Evolutionary conservation across 106 monocot genomes (phyloP).

Genomic region (Dioscorea alata): DNA sequence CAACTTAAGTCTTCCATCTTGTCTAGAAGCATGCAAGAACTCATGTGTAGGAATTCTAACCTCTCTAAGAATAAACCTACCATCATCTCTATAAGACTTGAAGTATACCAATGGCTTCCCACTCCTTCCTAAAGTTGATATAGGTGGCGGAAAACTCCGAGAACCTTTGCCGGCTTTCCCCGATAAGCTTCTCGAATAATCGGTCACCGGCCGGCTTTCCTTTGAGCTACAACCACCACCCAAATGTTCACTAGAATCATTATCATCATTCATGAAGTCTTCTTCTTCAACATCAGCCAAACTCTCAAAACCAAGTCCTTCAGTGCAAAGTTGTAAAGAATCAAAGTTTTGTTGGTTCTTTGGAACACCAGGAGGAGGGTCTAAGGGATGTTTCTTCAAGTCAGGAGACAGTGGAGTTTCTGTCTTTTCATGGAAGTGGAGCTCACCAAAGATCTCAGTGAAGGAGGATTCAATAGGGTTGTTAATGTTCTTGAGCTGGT

Average conservation of each 20-base stretch:
- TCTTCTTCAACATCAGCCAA: conserved; percentile 46
- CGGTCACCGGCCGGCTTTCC: too few relatives aligned
- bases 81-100: conserved; percentile 40
- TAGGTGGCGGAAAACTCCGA: conserved; percentile 59
- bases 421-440: conserved; percentile 58
- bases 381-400: too few relatives aligned
- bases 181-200: too few relatives aligned
- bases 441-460: conserved; percentile 74
- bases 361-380: not conserved
- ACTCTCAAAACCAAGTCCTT: conserved; percentile 81
- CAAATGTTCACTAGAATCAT: conserved; percentile 8
- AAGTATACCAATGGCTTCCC: conserved; percentile 60
- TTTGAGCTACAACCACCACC: too few relatives aligned
- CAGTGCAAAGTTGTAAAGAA: conserved; percentile 65
- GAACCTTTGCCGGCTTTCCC: too few relatives aligned
- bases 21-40: conserved; percentile 47
- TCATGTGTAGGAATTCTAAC: conserved; percentile 52
- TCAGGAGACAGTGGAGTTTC: not conserved
- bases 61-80: conserved; percentile 68
- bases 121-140: conserved; percentile 50
- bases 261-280: conserved; percentile 17
- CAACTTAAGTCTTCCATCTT: conserved; percentile 43
- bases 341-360: conserved; percentile 9
- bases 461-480: conserved; percentile 13
- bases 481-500: conserved; percentile 4